Percentiles rank a stretch among this genome's conserved stretches.
Evolutionary conservation across 805 yeast genomes (phyloP).

Genomic region (Saccharomycopsis olivae): DNA sequence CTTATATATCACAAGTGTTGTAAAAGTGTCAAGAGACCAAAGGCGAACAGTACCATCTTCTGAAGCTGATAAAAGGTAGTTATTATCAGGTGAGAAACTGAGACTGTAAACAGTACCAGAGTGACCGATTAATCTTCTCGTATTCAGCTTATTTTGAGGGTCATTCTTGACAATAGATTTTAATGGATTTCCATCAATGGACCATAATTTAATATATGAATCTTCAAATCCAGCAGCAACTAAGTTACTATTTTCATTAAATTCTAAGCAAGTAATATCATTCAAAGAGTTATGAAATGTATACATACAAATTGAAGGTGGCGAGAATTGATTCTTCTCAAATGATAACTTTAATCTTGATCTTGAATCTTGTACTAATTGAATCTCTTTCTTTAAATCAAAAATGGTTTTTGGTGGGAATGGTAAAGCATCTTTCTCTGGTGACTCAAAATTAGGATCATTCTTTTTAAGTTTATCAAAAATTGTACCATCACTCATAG

Average conservation of each 20-base stretch:
- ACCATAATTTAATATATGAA: conserved; percentile 84
- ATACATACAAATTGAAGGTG: conserved; percentile 96
- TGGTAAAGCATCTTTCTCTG: conserved; percentile 67
- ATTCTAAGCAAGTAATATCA: conserved; percentile 76
- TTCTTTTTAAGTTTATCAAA: conserved; percentile 26
- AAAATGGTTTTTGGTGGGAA: conserved; percentile 72
- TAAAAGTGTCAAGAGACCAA: conserved; percentile 89
- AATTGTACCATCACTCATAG: conserved; percentile 21
- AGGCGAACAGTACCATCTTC: conserved; percentile 88
- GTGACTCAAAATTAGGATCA: conserved; percentile 45
- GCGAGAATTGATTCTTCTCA: conserved; percentile 45
- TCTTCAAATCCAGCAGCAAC: conserved; percentile 95
- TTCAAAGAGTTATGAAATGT: conserved; percentile 93
- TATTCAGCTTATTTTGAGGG: conserved; percentile 33
- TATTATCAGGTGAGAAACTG: conserved; percentile 84
- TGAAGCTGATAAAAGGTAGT: conserved; percentile 68
- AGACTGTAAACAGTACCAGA: conserved; percentile 89
- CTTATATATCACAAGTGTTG: conserved; percentile 84
- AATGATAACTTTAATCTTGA: conserved; percentile 41
- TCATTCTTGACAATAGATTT: conserved; percentile 50
- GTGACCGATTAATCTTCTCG: conserved; percentile 68
- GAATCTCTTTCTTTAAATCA: conserved; percentile 72
- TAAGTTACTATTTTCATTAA: conserved; percentile 77
- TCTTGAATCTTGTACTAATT: conserved; percentile 73
- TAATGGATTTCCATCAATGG: conserved; percentile 82